These are phyloP conservation scores for Penicillium sp. DNA, from an alignment of 2,329 filamentous ascomycete species.

Conservation along the genomic window DNA sequence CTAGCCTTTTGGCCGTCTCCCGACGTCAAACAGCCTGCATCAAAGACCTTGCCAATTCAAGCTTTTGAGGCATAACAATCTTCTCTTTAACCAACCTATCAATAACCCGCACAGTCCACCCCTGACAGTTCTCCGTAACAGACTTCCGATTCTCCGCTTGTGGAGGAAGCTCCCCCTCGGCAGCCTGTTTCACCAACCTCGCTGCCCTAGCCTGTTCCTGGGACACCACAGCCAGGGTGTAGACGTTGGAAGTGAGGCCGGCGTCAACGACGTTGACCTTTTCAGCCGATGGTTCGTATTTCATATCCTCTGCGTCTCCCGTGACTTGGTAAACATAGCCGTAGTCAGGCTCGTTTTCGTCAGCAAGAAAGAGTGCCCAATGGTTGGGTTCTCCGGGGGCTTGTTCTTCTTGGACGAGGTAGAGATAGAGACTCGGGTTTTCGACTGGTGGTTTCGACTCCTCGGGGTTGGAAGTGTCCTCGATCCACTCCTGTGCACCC, in stretches of 20 bases:
- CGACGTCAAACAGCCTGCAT: slow-evolving; percentile 13
- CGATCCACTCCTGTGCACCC: slow-evolving; percentile 20
- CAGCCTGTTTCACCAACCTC: slow-evolving; percentile 15
- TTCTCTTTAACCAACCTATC: slow-evolving; percentile 18
- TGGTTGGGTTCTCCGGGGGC: slow-evolving; percentile 20
- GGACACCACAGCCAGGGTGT: slow-evolving; percentile 19
- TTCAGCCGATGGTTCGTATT: slow-evolving; percentile 16
- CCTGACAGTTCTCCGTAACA: slow-evolving; percentile 28
- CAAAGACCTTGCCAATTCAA: slow-evolving; percentile 22
- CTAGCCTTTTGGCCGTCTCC: background rate
- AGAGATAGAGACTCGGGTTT: slow-evolving; percentile 16
- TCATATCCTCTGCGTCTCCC: slow-evolving; percentile 27
- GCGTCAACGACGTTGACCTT: slow-evolving; percentile 11
- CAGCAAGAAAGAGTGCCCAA: slow-evolving; percentile 26
- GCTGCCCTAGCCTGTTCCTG: slow-evolving; percentile 15
- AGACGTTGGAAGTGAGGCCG: slow-evolving; percentile 13
- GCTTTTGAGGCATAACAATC: slow-evolving; percentile 21
- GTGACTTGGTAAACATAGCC: slow-evolving; percentile 28
- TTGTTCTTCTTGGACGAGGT: slow-evolving; percentile 23
- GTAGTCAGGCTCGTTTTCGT: slow-evolving; percentile 20
- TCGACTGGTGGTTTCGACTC: background rate
- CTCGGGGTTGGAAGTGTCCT: background rate
- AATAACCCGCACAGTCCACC: slow-evolving; percentile 26
- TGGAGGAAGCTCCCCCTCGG: slow-evolving; percentile 21
- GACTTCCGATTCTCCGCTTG: slow-evolving; percentile 15